Evolutionary conservation across 1,139 yeast species (phyloP), one percentile per base, ranked within the genome.

Genomic region (Yamadazyma spencermartinsiae): DNA sequence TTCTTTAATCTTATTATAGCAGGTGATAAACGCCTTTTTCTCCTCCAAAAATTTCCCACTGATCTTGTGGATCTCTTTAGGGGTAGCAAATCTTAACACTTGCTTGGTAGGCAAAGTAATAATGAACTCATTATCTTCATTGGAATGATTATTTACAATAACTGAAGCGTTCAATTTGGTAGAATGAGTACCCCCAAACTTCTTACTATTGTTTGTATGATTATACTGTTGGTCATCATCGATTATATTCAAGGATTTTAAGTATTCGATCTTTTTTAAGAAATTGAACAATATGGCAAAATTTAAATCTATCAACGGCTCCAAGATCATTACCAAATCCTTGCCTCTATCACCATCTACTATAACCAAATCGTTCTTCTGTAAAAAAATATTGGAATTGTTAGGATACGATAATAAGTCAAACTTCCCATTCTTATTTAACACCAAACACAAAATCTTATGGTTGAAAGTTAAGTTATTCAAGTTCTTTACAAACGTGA

Each of bases 271-370:
- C 57, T 85, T 84, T 59, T 83, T 84, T 54, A 85, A 63, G 52
- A 86, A 84, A 60, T 89, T 89, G 56, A 92, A 78, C 46, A 86
- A 73, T 27, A 87, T 79, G 1, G 95, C 97, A 52, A 68, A 61
- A 42, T 70, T 65, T 42, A 72, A 60, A 46, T 60, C 63, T 16
- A 70, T 66, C 44, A 69, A 55, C 1, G 78, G 76, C 39, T 70
- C 73, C 36, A 70, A 58, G 41, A 72, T 68, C 76, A 71, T 70
- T n/a, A 70, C 77, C 44, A 72, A 56, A 49, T 72, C 78, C 46
- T 71, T 72, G 7, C 78, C 78, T 43, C 78, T 58, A 50, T 72
- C 78, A 21, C 78, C 78, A 54, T 72, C 78, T 26, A 72, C 76
- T 18, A 72, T 68, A 4, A 72, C 76, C 56, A 72, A 61, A 48